Evolutionary conservation across 2,329 filamentous ascomycete genomes (phyloP), one percentile per base, ranked within the genome.

Genomic region (Aspergillus sojae): DNA sequence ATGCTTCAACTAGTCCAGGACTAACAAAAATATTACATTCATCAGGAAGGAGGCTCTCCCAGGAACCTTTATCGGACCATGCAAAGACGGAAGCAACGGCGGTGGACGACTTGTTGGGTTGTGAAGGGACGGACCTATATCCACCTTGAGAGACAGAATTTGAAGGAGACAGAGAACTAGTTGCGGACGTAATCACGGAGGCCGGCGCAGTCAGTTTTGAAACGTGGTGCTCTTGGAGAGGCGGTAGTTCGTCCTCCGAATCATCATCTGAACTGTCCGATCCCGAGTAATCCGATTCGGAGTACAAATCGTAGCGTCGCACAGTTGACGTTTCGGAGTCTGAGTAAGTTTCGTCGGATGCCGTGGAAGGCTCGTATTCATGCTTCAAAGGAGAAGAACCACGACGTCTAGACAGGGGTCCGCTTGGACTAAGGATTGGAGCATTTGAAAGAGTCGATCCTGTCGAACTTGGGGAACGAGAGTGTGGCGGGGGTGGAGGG

Each of bases 381-480:
- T 98, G 94, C 80, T 99, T 99, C 57, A 99, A 83, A 0, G 95
- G 95, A 1, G 95, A 99, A 0, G 95, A 98, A 1, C 89, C 91
- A 21, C 93, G 88, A 52, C 94, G 88, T 73, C 90, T 76, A 76
- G 83, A 71, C 74, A 79, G 74, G 66, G 80, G 71, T 61, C 78
- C 69, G 70, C 77, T 70, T 81, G 89, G 72, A 73, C 82, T 73
- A 76, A 88, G 68, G 75, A 83, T 62, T 64, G 81, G 78, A 72
- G 80, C 75, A 67, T 73, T 80, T 10, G 77, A 74, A n/a, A 74
- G 74, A 62, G 81, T 84, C 16, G 79, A 70, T 14, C 80, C 79
- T 19, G 75, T 70, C 53, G 83, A 81, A 67, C 82, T 85, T n/a
- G 82, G 79, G n/a, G 82, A 81, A 59, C 83, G 80, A 73, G 85